Base-by-base conservation (phyloP, 352 stramenopile species). In the Phytophthora europaea region DNA sequence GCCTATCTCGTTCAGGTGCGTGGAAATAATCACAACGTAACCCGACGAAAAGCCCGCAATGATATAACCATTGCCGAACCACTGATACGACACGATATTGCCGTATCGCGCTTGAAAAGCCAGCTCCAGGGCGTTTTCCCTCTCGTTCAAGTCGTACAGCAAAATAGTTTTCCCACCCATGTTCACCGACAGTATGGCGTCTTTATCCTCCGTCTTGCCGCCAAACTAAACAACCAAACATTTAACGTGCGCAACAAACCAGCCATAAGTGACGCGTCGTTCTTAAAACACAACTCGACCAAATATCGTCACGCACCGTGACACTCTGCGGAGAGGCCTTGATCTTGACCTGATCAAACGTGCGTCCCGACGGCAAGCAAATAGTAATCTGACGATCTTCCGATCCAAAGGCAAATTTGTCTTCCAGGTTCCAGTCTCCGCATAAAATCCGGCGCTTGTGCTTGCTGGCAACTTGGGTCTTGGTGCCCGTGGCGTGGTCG, bases 11-110 rank as follows among this genome's bases (percentile, higher is more conserved):
- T 94, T 96, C 60, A 93, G 47, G 62, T 93, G 83, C 2, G 94
- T 98, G 6, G 92, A 98, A 57, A 98, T 96, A 65, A 97, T 92
- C 60, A 98, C 87, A 45, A 98, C 83, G 66, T 95, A 98, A 6
- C 94, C 94, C 7, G 84, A 93, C 18, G 87, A 95, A 70, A 98
- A 98, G 4, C 92, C 95, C 1, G 95, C 85, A 50, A 98, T 88
- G 64, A 98, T 88, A 71, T 95, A 95, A 16, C 88, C 87, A 53
- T 97, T 94, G 33, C 89, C 91, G 67, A 98, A 98, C 92, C 91
- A 98, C 61, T 91, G 68, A 67, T 98, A 97, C 55, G 82, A 75
- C 50, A 98, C 85, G 65, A 98, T 94, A 69, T 81, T 94, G 40
- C 92, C 94, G 70, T 98, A 98, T 64, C 88, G 84, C 28, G 84